A percentile compares a stretch with the other conserved stretches of the same genome.
Conservation (phyloP, 306 rosid species). For the Gastrolobium bilobum region DNA sequence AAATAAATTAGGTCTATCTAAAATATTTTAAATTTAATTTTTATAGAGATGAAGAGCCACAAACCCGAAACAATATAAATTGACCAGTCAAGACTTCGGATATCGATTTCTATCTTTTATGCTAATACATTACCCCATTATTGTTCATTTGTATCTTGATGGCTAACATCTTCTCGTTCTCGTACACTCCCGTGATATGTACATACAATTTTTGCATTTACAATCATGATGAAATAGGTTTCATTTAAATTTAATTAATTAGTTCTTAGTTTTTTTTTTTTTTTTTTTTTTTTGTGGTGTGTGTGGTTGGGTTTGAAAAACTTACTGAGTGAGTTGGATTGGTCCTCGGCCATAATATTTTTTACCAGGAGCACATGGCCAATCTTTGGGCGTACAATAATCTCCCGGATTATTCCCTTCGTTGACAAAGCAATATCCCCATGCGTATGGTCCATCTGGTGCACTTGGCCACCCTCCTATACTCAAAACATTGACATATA, state of each 20-base stretch:
- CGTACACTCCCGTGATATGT: not conserved
- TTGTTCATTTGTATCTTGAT: too few species aligned
- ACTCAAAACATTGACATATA: not conserved
- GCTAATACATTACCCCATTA: too few species aligned
- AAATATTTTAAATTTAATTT: too few species aligned
- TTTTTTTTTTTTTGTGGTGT: too few species aligned
- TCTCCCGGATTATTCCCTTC: slow-evolving; percentile 42
- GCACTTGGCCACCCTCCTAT: slow-evolving; percentile 72
- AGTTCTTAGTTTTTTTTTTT: too few species aligned
- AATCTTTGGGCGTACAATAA: slow-evolving; percentile 49
- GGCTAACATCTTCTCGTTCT: too few species aligned
- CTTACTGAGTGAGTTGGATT: slow-evolving; percentile 69
- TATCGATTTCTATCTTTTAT: too few species aligned
- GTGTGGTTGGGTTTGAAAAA: not conserved
- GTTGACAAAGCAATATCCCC: slow-evolving; percentile 70
- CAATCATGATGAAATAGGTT: not conserved
- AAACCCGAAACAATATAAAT: too few species aligned
- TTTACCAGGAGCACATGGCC: slow-evolving; percentile 70
- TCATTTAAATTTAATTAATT: not conserved
- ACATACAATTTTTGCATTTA: not conserved
- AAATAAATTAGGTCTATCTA: too few species aligned
- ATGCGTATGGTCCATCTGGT: slow-evolving; percentile 73
- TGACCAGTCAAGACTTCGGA: too few species aligned
- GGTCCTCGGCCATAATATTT: slow-evolving; percentile 79
- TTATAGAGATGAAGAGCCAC: too few species aligned